Evolutionary conservation across 2,329 filamentous ascomycete genomes (phyloP).

Genomic region (Fusarium redolens): DNA sequence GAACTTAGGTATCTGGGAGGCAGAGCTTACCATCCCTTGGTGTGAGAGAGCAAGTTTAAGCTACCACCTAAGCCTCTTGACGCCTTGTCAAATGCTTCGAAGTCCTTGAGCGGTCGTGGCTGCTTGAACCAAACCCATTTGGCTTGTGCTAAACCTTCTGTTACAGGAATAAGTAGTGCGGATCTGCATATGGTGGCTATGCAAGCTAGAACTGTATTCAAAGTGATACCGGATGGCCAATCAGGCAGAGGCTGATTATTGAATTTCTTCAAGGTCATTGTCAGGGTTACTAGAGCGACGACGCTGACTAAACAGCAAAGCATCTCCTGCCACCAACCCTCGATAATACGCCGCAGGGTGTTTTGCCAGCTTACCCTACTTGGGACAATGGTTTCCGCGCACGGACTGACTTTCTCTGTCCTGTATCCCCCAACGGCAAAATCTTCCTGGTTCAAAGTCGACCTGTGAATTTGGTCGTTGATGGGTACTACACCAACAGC

Average conservation of each 20-base stretch:
- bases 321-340: slow-evolving; percentile 5
- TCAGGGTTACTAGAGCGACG: neutral
- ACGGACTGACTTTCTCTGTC: neutral
- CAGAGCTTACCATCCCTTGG: neutral
- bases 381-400: neutral
- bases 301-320: slow-evolving; percentile 1
- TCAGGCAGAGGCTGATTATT: neutral
- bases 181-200: neutral
- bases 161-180: neutral
- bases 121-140: slow-evolving; percentile 10
- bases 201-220: slow-evolving; percentile 1
- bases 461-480: neutral
- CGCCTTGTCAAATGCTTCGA: neutral
- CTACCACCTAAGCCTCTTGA: slow-evolving; percentile 3
- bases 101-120: slow-evolving; percentile 1
- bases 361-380: neutral
- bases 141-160: slow-evolving; percentile 8
- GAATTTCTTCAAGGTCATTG: neutral
- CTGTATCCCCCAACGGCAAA: neutral
- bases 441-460: neutral
- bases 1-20: neutral
- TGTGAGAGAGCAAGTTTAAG: neutral
- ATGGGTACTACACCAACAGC: neutral
- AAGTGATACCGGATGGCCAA: slow-evolving; percentile 2
- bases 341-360: neutral